Percentiles rank a stretch among this genome's conserved stretches.
These are phyloP conservation scores for Helianthus annuus DNA, from an alignment of 129 eudicot genomes.

Conservation along the genomic window DNA sequence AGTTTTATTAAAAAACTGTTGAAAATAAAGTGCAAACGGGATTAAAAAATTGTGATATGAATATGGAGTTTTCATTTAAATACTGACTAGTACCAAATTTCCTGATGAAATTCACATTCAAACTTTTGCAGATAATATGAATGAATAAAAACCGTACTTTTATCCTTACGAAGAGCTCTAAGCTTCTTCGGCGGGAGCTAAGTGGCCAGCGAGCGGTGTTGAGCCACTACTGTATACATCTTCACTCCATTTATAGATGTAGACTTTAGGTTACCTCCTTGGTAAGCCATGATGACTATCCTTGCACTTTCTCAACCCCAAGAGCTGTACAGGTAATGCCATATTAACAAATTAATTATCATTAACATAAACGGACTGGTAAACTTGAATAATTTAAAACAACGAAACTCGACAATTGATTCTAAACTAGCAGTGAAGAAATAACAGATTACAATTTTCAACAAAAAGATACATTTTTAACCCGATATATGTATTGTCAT, in stretches of 20 bases:
- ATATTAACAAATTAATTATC: neutral
- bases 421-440: too few species aligned
- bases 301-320: neutral
- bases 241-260: conserved; percentile 87
- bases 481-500: too few species aligned
- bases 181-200: conserved; percentile 84
- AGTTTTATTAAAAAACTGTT: too few species aligned
- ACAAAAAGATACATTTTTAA: too few species aligned
- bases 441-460: too few species aligned
- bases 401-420: too few species aligned
- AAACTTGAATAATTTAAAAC: too few species aligned
- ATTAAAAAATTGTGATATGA: too few species aligned
- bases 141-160: conserved; percentile 39
- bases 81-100: too few species aligned
- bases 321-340: neutral
- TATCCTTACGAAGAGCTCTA: conserved; percentile 74
- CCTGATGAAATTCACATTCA: neutral
- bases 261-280: conserved; percentile 69
- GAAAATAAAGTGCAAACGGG: too few species aligned
- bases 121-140: neutral
- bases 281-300: conserved; percentile 56
- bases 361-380: neutral
- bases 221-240: conserved; percentile 68
- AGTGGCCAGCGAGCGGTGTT: conserved; percentile 60
- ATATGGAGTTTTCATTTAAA: too few species aligned